A percentile compares a stretch with the other conserved stretches of the same genome.
Evolutionary conservation across 2,329 filamentous ascomycete species (phyloP).

Genomic region (Grosmannia huntii): DNA sequence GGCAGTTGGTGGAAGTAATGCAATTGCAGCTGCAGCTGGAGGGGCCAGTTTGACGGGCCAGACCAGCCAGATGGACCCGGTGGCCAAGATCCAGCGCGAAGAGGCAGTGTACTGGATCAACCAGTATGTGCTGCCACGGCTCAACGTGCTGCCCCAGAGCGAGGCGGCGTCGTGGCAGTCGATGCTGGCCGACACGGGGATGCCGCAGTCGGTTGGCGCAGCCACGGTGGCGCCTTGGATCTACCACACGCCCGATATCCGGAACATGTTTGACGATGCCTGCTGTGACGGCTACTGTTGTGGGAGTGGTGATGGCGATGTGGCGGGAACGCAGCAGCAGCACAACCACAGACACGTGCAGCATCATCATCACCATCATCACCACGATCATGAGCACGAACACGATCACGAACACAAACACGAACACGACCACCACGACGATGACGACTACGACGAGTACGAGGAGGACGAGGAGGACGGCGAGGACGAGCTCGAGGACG

Average conservation of each 20-base stretch:
- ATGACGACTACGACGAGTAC: background rate
- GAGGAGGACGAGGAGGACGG: background rate
- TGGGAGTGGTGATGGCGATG: too few species aligned
- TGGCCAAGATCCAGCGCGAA: constrained; percentile 53
- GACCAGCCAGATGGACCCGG: constrained; percentile 35
- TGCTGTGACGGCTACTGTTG: too few species aligned
- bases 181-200: constrained; percentile 14
- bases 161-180: constrained; percentile 21
- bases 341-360: background rate
- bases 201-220: constrained; percentile 25
- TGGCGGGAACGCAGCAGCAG: too few species aligned
- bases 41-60: constrained; percentile 14
- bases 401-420: background rate
- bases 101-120: constrained; percentile 57
- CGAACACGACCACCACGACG: constrained; percentile 1
- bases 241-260: constrained; percentile 20
- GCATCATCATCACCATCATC: background rate
- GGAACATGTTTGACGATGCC: background rate
- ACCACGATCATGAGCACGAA: background rate
- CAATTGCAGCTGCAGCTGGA: too few species aligned
- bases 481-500: constrained; percentile 9
- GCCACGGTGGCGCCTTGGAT: constrained; percentile 44
- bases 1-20: too few species aligned
- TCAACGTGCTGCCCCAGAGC: constrained; percentile 39
- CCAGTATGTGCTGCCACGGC: constrained; percentile 50